Base-by-base conservation (phyloP, 2,329 filamentous ascomycete species). In the Colletotrichum theobromicola region DNA sequence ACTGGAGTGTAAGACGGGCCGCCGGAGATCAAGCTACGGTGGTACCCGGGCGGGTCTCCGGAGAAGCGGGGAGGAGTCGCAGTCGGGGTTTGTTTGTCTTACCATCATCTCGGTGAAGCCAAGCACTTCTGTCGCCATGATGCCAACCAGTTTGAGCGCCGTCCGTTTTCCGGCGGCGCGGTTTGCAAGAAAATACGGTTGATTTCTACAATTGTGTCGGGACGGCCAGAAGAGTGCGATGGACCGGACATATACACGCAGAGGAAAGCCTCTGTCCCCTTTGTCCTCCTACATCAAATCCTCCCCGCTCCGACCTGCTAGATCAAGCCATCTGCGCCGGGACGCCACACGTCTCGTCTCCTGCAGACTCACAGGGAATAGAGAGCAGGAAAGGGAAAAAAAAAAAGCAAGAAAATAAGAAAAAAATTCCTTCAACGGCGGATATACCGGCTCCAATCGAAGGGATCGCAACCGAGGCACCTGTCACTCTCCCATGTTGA, bases 81-180 rank as follows among this genome's bases (percentile, higher is more conserved):
- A 4, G 28, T n/a, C n/a, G 24, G 32, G n/a, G n/a, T n/a, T n/a
- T n/a, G n/a, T n/a, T 9, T 16, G 12, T 32, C 70, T 35, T 53
- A 72, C 70, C 70, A 68, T 72, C 37, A 68, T 68, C 24, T 68
- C 70, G 34, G 37, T 53, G 64, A 68, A 72, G 30, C 55, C 30
- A 9, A 72, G 64, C 28, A 72, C 53, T 10, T 53, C 37, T 10
- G 64, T 8, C 32, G 64, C 30, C 70, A 72, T 68, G 32, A 53
- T 55, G 63, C 15, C 12, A 18, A 24, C 32, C 32, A 50, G 55
- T 68, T 18, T 12, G 3, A 50, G 42, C n/a, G 42, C n/a, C 57
- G 24, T 37, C 13, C 16, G n/a, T 15, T 32, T 50, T 16, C 53
- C 53, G 30, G 24, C 58, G 30, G 26, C n/a, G 1, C 67, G 18